A percentile compares a stretch with the other conserved stretches of the same genome.
Conservation (phyloP, 257 asterid species). For the Eucommia ulmoides region DNA sequence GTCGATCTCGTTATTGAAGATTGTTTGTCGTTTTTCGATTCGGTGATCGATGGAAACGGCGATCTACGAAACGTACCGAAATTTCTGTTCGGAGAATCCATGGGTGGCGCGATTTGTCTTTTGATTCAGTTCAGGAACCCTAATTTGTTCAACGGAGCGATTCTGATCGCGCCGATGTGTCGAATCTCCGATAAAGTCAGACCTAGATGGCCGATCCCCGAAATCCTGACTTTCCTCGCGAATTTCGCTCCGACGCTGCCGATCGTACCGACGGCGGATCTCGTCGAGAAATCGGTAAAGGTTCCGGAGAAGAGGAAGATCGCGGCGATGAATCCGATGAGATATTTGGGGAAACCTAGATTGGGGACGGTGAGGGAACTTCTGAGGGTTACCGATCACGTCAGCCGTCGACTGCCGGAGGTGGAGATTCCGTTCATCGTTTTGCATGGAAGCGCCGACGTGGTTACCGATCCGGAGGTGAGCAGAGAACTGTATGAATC, state of each 20-base stretch:
- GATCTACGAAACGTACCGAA: not conserved
- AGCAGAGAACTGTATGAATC: slow-evolving; percentile 60
- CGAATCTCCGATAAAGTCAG: slow-evolving; percentile 61
- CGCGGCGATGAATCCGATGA: slow-evolving; percentile 53
- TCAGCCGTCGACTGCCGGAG: slow-evolving; percentile 38
- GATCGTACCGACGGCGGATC: slow-evolving; percentile 70
- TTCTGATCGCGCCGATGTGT: slow-evolving; percentile 50
- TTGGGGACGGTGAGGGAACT: slow-evolving; percentile 71
- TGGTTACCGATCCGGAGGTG: slow-evolving; percentile 80
- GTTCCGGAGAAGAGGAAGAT: slow-evolving; percentile 54
- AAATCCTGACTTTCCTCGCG: slow-evolving; percentile 38
- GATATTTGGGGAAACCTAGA: slow-evolving; percentile 72
- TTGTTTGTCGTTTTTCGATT: not conserved
- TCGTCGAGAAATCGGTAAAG: slow-evolving; percentile 67
- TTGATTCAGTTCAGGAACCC: slow-evolving; percentile 15
- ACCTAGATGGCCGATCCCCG: slow-evolving; percentile 79
- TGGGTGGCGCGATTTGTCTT: slow-evolving; percentile 1
- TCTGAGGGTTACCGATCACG: slow-evolving; percentile 59
- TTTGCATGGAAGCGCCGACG: slow-evolving; percentile 74
- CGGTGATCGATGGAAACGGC: not conserved
- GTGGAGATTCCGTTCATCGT: slow-evolving; percentile 58
- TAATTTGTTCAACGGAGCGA: slow-evolving; percentile 1
- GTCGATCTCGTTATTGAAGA: not conserved
- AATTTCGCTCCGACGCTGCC: slow-evolving; percentile 56
- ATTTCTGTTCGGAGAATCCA: not conserved